A percentile compares a stretch with the other conserved stretches of the same genome.
phyloP scores from a whole-genome alignment of 2,329 filamentous ascomycete species.

The Aschersonia sp. region DNA sequence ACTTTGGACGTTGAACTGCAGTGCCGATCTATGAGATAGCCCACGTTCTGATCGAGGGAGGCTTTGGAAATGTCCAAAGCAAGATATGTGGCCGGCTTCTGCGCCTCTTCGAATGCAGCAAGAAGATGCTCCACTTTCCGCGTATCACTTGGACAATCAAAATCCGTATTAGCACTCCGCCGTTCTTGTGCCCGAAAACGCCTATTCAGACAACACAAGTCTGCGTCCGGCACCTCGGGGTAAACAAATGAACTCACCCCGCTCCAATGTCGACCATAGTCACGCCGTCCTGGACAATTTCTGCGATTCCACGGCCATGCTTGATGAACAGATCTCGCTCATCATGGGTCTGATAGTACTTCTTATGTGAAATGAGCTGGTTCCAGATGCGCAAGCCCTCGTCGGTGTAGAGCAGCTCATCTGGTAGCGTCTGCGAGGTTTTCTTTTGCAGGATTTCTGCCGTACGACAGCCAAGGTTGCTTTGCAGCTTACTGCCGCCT shows the following conservation, averaged over 20 bases:
- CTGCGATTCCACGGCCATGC: slow-evolving; percentile 20
- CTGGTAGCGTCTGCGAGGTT: slow-evolving; percentile 18
- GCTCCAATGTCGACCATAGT: slow-evolving; percentile 26
- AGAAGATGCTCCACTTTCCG: slow-evolving; percentile 24
- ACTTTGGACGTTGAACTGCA: slow-evolving; percentile 12
- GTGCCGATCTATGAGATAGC: slow-evolving; percentile 15
- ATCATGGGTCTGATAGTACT: slow-evolving; percentile 26
- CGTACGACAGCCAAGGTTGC: slow-evolving; percentile 13
- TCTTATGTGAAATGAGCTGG: slow-evolving; percentile 21
- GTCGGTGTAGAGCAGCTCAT: slow-evolving; percentile 25
- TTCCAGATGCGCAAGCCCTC: slow-evolving; percentile 24
- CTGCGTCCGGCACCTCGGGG: neutral
- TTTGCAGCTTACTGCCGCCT: slow-evolving; percentile 19
- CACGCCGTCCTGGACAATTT: slow-evolving; percentile 12
- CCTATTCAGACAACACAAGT: neutral
- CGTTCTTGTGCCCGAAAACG: too few relatives aligned
- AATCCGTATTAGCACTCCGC: neutral
- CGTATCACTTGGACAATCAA: slow-evolving; percentile 17
- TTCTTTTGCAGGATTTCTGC: slow-evolving; percentile 10
- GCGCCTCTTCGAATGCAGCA: slow-evolving; percentile 16
- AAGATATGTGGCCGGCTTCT: slow-evolving; percentile 18
- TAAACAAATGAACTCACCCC: slow-evolving; percentile 17
- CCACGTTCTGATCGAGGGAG: slow-evolving; percentile 20
- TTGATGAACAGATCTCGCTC: slow-evolving; percentile 21
- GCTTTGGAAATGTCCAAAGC: slow-evolving; percentile 24